Evolutionary conservation across 257 asterid genomes (phyloP), one percentile per base, ranked within the genome.

Genomic region (Thymus mandschuricus): DNA sequence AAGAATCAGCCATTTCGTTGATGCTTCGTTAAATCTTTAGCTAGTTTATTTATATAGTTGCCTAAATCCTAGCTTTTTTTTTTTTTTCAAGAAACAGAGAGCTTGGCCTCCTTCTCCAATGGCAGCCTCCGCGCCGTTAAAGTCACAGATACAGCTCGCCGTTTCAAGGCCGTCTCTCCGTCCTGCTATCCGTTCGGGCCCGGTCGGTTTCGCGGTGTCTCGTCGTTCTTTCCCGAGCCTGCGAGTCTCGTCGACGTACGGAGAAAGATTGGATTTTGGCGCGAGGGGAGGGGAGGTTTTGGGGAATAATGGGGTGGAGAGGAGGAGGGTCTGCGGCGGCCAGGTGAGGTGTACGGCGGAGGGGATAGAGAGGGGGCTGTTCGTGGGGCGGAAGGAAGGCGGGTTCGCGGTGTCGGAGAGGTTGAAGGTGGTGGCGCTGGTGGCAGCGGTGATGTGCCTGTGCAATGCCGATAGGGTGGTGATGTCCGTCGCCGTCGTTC

Each of bases 381-480:
- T 88, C 43, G 72, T 75, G 75, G 88, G 89, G 70, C 56, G 85
- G 71, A 77, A 83, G 44, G 89, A 85, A 28, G 77, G 79, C 54
- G 79, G 78, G n/a, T 52, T 84, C 15, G 57, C 71, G 91, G 93
- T 75, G 86, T 84, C 89, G 70, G 97, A 91, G 86, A 91, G 98
- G 87, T 91, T 77, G 51, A 91, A 86, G 78, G 97, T 94, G 78
- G 96, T 83, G 81, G 95, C 91, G 73, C 73, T 93, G 68, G 80
- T 93, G 87, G 98, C 95, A 70, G 88, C 82, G 31, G 92, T 91
- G 29, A 91, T 94, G 98, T 88, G 92, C 64, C 71, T 94, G 79
- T 94, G 98, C 51, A 91, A 89, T 84, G 98, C 95, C 3, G 98
- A 94, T 73, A 85, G 98, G 70, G 97, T 94, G 33, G 98, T 91